These are phyloP conservation scores for Debaryomycetaceae sp. DNA, from an alignment of 1,139 yeast species.

Conservation along the genomic window DNA sequence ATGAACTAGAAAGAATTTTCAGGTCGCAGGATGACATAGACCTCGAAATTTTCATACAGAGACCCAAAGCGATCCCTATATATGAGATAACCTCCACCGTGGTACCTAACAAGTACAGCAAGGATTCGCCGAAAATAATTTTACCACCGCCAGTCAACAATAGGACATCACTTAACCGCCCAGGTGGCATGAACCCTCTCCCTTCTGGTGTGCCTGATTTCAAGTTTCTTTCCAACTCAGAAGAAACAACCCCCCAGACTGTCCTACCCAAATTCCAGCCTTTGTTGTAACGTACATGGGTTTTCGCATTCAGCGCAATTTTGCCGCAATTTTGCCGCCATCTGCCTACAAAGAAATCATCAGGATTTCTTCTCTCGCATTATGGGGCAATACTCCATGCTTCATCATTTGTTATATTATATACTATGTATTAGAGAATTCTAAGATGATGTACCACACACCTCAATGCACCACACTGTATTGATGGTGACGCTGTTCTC, in stretches of 20 bases:
- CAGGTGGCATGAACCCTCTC: conserved; percentile 2
- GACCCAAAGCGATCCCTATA: conserved; percentile 31
- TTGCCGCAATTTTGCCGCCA: background rate
- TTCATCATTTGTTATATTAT: too few relatives aligned
- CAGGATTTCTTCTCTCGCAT: background rate
- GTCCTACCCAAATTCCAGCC: conserved; percentile 38
- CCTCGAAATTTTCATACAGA: conserved; percentile 34
- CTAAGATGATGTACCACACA: too few relatives aligned
- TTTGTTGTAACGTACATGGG: conserved; percentile 16
- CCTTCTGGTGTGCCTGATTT: conserved; percentile 7
- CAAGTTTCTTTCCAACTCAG: conserved; percentile 22
- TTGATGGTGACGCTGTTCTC: too few relatives aligned
- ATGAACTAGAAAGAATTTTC: conserved; percentile 35
- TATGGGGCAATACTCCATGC: background rate
- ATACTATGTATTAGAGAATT: too few relatives aligned
- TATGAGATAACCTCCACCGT: conserved; percentile 34
- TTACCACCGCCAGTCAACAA: conserved; percentile 31
- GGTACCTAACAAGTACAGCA: conserved; percentile 16
- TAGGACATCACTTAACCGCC: conserved; percentile 8
- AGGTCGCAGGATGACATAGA: conserved; percentile 25
- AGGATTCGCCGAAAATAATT: conserved; percentile 20
- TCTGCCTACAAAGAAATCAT: background rate
- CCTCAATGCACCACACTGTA: too few relatives aligned
- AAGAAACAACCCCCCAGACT: conserved; percentile 26
- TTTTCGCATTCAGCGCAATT: background rate